phyloP scores from a whole-genome alignment of 139 green algal species.

The Chlamydomonas sp. region DNA sequence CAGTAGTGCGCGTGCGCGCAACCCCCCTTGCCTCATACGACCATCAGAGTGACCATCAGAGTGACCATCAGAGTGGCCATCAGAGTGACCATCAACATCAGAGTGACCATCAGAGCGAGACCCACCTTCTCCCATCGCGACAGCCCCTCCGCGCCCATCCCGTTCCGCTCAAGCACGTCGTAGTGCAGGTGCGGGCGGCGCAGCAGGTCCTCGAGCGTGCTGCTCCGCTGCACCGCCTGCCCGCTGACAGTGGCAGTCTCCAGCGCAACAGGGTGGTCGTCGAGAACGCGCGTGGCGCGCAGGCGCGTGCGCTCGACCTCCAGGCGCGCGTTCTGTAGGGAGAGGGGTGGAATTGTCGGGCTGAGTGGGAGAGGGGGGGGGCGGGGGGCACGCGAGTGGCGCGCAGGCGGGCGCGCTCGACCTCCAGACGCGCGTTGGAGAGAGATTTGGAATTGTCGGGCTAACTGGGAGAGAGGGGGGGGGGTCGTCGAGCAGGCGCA shows the following conservation, averaged over 20 bases:
- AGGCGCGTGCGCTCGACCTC: slow-evolving; percentile 67
- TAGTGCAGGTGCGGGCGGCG: slow-evolving; percentile 84
- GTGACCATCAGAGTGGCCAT: too few species aligned
- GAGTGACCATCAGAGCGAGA: too few species aligned
- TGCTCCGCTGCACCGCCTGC: slow-evolving; percentile 41
- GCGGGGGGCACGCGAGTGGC: slow-evolving; percentile 38
- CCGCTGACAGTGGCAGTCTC: slow-evolving; percentile 44
- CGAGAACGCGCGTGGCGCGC: slow-evolving; percentile 36
- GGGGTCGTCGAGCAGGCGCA: slow-evolving; percentile 37
- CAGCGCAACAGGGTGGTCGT: slow-evolving; percentile 27
- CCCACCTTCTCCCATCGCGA: neutral
- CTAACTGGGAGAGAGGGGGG: too few species aligned
- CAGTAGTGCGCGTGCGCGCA: too few species aligned
- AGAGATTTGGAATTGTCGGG: too few species aligned
- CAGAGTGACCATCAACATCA: too few species aligned
- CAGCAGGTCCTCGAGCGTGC: slow-evolving; percentile 80
- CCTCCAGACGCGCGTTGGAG: slow-evolving; percentile 55
- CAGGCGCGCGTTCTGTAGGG: too few species aligned
- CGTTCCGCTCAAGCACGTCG: slow-evolving; percentile 14
- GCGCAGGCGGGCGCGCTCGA: slow-evolving; percentile 63
- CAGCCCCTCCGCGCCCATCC: neutral
- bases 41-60: too few species aligned
- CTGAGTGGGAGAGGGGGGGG: too few species aligned
- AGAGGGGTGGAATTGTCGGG: too few species aligned
- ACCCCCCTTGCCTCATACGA: too few species aligned